Conservation (phyloP, 352 stramenopile genomes). For the Nothophytophthora sp. region DNA sequence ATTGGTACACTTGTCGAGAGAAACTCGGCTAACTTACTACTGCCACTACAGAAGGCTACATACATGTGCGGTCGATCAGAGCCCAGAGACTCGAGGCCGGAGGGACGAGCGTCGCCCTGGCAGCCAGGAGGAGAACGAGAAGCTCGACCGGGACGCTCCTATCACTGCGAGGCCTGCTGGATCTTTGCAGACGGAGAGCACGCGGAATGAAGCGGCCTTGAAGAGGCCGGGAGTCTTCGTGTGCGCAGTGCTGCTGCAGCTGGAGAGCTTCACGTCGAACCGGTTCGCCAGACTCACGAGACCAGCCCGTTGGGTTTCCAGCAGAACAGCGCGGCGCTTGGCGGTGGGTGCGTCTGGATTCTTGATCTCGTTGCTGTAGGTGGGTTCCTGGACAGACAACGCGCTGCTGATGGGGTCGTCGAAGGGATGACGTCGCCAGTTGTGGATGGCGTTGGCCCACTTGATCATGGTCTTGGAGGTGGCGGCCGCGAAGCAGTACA, state of each 20-base stretch:
- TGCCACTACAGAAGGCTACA: slow-evolving; percentile 8
- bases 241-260: neutral
- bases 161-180: slow-evolving; percentile 2
- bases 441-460: slow-evolving; percentile 73
- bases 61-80: slow-evolving; percentile 10
- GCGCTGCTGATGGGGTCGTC: slow-evolving; percentile 42
- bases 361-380: slow-evolving; percentile 17
- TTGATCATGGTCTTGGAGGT: slow-evolving; percentile 55
- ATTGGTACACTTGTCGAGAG: neutral
- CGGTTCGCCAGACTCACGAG: slow-evolving; percentile 34
- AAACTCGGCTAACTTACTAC: slow-evolving; percentile 9
- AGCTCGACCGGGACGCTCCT: slow-evolving; percentile 14
- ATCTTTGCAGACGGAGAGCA: slow-evolving; percentile 11
- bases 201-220: slow-evolving; percentile 14
- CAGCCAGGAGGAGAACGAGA: slow-evolving; percentile 40
- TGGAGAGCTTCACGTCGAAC: slow-evolving; percentile 54
- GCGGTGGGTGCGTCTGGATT: slow-evolving; percentile 1
- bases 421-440: slow-evolving; percentile 72
- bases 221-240: slow-evolving; percentile 21
- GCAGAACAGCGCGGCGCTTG: slow-evolving; percentile 16
- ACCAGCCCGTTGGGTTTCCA: slow-evolving; percentile 25
- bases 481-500: slow-evolving; percentile 52
- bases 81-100: slow-evolving; percentile 18
- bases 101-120: slow-evolving; percentile 25
- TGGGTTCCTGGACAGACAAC: slow-evolving; percentile 29